Evolutionary conservation across 2,329 filamentous ascomycete species (phyloP).

Genomic region (Xylaria sp.): DNA sequence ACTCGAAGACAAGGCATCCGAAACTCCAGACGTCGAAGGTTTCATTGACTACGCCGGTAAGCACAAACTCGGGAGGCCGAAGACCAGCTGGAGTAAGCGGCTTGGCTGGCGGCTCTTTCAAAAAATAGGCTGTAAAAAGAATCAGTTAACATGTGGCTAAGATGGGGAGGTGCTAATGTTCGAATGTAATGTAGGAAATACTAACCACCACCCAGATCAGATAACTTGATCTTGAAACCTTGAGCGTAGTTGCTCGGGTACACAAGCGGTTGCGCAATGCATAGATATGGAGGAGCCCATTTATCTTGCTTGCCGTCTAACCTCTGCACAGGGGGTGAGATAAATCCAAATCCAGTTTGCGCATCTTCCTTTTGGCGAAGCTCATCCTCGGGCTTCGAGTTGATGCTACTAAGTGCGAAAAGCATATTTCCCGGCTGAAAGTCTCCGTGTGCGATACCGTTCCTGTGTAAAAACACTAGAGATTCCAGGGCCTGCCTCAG

Average conservation of each 20-base stretch:
- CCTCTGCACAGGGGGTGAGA: constrained; percentile 46
- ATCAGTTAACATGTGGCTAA: constrained; percentile 18
- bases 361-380: constrained; percentile 44
- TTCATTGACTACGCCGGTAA: constrained; percentile 39
- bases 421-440: constrained; percentile 54
- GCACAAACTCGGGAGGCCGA: constrained; percentile 46
- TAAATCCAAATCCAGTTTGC: constrained; percentile 35
- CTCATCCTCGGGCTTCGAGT: constrained; percentile 40
- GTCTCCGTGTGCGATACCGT: constrained; percentile 53
- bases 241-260: constrained; percentile 22
- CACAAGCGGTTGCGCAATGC: constrained; percentile 44
- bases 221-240: constrained; percentile 35
- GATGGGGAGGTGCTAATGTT: background rate
- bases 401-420: constrained; percentile 48
- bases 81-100: constrained; percentile 42
- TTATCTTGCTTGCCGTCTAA: constrained; percentile 47
- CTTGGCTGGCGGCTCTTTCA: constrained; percentile 42
- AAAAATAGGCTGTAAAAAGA: constrained; percentile 35
- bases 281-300: constrained; percentile 49
- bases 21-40: constrained; percentile 49
- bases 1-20: constrained; percentile 48
- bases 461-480: constrained; percentile 53
- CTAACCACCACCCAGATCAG: too few relatives aligned
- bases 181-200: too few relatives aligned
- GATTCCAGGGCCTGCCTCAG: constrained; percentile 53